Base-by-base conservation (phyloP, 225 moss, liverwort and hornwort genomes). In the Straminergon stramineum region DNA sequence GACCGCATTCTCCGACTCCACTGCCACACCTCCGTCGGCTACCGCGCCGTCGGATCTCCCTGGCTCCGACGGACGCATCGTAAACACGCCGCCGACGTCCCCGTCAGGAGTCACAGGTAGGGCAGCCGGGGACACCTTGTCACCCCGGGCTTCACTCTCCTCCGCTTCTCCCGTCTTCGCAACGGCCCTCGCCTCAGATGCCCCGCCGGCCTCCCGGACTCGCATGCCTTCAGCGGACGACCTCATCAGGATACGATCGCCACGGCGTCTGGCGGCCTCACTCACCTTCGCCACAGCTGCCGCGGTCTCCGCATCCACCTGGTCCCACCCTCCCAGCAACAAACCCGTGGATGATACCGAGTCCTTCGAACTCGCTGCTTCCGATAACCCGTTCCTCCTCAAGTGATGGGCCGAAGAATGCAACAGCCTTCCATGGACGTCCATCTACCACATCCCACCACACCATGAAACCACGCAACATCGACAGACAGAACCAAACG, bases 261-360 rank as follows among this genome's bases (percentile, higher is more conserved):
- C 95, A 86, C 98, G 96, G 91, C 92, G 91, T 78, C 93, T 93
- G 5, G 92, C 95, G 80, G 92, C 97, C 93, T 93, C 96, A 17
- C 96, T 93, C 82, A 94, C 95, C 86, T 92, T 97, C 48, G 93
- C 93, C 87, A 95, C 91, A 23, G 93, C 96, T 76, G 90, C 95
- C 66, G 92, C 91, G 60, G 95, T 92, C 87, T 94, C 98, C 63
- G 88, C 93, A 91, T 95, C 98, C 85, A 93, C 92, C 74, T 90
- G 93, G 61, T 91, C 93, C 37, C 92, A 92, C 78, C n/a, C 92
- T 91, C 89, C 92, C 41, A 93, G 90, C 76, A 95, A 84, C 79
- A 96, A 89, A 64, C 94, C 91, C 7, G 95, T 88, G 8, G 86
- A 87, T 3, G 89, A 85, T n/a, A 67, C 53, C 88, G 77, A 91